Evolutionary conservation across 2,329 filamentous ascomycete species (phyloP), one percentile per base, ranked within the genome.

Genomic region (Cercospora zeina): DNA sequence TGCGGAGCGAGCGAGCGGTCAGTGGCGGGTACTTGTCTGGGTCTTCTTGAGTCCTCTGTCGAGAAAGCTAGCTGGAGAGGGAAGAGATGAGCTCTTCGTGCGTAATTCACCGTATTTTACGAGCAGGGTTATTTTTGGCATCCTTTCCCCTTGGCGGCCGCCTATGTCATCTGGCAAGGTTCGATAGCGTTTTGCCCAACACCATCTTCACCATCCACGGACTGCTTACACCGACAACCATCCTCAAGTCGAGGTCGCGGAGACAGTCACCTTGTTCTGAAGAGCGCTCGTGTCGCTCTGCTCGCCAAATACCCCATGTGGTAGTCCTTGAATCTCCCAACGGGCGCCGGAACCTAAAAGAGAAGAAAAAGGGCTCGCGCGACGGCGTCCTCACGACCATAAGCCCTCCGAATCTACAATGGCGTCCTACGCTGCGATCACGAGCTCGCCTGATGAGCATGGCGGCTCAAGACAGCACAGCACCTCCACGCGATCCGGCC

Each of bases 361-460:
- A 33, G 50, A 27, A 36, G 33, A 31, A 33, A 50, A 24, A 49
- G 56, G n/a, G 45, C 30, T 39, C 39, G 33, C 39, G 6, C 47
- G 37, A 51, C 57, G 54, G 47, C 16, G 47, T 30, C 47, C 47
- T 51, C 47, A 54, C 58, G 27, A 39, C 34, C 13, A 31, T 21
- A 53, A 13, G 14, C 34, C 21, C 11, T 13, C 33, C 16, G 47
- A 16, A 30, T 27, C 33, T 21, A 59, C 27, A 62, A 81, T 81
- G 79, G 76, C 78, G 54, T 77, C 75, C 65, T 81, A 81, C 72
- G 75, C 79, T 51, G 77, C 79, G 30, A 80, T 81, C 64, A 71
- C 70, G 51, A 68, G 72, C 59, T 73, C 75, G 59, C 70, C 75
- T 58, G 70, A 71, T 65, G 77, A 79, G 73, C 63, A 65, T 55